These are phyloP conservation scores for Aspergillus jensenii DNA, from an alignment of 2,329 filamentous ascomycete species.

Conservation along the genomic window DNA sequence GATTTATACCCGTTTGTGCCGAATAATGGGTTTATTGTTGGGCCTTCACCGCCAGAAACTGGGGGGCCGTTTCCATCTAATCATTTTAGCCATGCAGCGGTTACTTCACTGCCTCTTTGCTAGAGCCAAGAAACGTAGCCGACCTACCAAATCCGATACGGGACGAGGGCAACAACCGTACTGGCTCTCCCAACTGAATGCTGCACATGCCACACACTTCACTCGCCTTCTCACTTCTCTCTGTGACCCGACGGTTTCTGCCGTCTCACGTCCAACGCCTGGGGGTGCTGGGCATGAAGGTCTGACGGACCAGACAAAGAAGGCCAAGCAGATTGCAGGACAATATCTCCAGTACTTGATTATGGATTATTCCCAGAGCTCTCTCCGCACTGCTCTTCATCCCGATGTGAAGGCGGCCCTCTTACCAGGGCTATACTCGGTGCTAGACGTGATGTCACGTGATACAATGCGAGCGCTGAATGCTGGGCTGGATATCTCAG, in stretches of 20 bases:
- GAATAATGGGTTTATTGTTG: slow-evolving; percentile 53
- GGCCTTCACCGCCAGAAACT: slow-evolving; percentile 59
- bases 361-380: slow-evolving; percentile 55
- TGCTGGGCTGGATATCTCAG: slow-evolving; percentile 51
- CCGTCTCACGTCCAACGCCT: slow-evolving; percentile 44
- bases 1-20: slow-evolving; percentile 56
- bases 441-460: slow-evolving; percentile 54
- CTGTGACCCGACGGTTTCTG: slow-evolving; percentile 61
- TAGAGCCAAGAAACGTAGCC: slow-evolving; percentile 39
- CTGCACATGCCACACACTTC: slow-evolving; percentile 50
- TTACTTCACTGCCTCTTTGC: slow-evolving; percentile 58
- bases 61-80: slow-evolving; percentile 60
- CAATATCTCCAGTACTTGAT: slow-evolving; percentile 60
- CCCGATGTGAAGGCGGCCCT: slow-evolving; percentile 54
- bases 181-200: slow-evolving; percentile 37
- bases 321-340: slow-evolving; percentile 57
- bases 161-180: slow-evolving; percentile 26
- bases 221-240: slow-evolving; percentile 59
- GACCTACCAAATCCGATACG: slow-evolving; percentile 27
- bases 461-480: slow-evolving; percentile 53
- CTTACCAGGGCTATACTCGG: slow-evolving; percentile 52
- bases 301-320: slow-evolving; percentile 60
- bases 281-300: slow-evolving; percentile 40
- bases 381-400: slow-evolving; percentile 51
- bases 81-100: slow-evolving; percentile 55